Percentiles rank a stretch among this genome's conserved stretches.
These are phyloP conservation scores for Microstegium vimineum DNA, from an alignment of 176 grass and related monocot species.

Conservation along the genomic window DNA sequence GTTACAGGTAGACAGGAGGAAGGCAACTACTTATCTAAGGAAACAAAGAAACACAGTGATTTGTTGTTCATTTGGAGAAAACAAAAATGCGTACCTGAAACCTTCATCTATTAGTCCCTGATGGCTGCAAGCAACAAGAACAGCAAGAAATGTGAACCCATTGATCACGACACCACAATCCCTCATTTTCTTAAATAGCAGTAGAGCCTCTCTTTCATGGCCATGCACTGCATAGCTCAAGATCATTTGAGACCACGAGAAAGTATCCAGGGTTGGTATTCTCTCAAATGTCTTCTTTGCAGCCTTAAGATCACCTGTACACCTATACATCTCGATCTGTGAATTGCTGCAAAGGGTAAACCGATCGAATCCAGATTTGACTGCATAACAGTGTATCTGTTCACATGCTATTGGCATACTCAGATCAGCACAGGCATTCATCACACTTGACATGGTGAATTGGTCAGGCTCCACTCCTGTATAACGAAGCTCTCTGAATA, in stretches of 20 bases:
- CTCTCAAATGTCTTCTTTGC: constrained; percentile 55
- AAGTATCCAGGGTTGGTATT: constrained; percentile 41
- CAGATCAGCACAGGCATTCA: constrained; percentile 47
- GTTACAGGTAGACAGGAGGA: not conserved
- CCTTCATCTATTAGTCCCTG: constrained; percentile 44
- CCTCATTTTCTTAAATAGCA: constrained; percentile 60
- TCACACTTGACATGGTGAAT: constrained; percentile 49
- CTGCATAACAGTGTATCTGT: constrained; percentile 53
- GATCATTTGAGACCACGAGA: constrained; percentile 69
- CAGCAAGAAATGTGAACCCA: constrained; percentile 44
- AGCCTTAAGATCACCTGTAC: constrained; percentile 50
- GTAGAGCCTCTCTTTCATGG: constrained; percentile 43
- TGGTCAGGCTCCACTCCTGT: constrained; percentile 38
- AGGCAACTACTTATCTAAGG: not conserved
- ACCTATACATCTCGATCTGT: constrained; percentile 66
- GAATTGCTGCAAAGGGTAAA: constrained; percentile 60
- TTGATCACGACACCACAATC: constrained; percentile 33
- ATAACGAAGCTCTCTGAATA: constrained; percentile 53
- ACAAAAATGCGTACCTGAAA: constrained; percentile 52
- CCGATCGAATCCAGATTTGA: constrained; percentile 52
- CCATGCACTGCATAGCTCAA: constrained; percentile 60
- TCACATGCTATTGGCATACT: constrained; percentile 46
- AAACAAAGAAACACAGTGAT: not conserved
- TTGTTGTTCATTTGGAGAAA: not conserved
- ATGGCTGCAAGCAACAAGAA: constrained; percentile 73